These are phyloP conservation scores for Spergularia azorica DNA, from an alignment of 179 eudicot species.

Conservation along the genomic window DNA sequence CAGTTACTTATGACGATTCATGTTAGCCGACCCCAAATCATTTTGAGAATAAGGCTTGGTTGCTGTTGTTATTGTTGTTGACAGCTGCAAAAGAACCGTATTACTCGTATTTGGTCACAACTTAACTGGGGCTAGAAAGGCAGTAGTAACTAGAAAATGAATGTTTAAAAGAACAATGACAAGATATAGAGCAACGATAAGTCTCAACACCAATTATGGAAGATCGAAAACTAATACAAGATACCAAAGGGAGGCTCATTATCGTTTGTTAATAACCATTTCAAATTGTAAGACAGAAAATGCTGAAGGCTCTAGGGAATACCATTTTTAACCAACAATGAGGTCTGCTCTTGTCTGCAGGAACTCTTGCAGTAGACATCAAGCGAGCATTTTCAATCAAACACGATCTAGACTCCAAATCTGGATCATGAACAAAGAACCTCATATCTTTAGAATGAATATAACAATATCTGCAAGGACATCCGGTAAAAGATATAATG, in stretches of 20 bases:
- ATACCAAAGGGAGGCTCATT: not conserved
- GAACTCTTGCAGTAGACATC: conserved; percentile 64
- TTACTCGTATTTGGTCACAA: not conserved
- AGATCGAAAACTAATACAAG: not conserved
- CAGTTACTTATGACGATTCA: too few species aligned
- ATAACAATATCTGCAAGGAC: not conserved
- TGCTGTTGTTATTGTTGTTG: too few species aligned
- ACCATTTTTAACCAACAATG: conserved; percentile 89
- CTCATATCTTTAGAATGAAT: not conserved
- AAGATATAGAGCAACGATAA: not conserved
- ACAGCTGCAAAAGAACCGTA: not conserved
- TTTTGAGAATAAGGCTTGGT: too few species aligned
- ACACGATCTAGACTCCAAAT: conserved; percentile 52
- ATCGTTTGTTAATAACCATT: not conserved
- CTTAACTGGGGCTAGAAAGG: not conserved
- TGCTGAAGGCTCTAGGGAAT: conserved; percentile 10
- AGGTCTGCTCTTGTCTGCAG: conserved; percentile 63
- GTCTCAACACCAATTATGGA: not conserved
- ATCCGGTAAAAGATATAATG: not conserved
- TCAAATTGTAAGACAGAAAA: not conserved
- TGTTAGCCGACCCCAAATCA: too few species aligned
- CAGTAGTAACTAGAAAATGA: not conserved
- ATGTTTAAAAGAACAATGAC: not conserved
- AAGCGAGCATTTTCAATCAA: conserved; percentile 63
- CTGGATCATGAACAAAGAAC: conserved; percentile 43